Evolutionary conservation across 805 yeast species (phyloP).

Genomic region (Komagataella populi): DNA sequence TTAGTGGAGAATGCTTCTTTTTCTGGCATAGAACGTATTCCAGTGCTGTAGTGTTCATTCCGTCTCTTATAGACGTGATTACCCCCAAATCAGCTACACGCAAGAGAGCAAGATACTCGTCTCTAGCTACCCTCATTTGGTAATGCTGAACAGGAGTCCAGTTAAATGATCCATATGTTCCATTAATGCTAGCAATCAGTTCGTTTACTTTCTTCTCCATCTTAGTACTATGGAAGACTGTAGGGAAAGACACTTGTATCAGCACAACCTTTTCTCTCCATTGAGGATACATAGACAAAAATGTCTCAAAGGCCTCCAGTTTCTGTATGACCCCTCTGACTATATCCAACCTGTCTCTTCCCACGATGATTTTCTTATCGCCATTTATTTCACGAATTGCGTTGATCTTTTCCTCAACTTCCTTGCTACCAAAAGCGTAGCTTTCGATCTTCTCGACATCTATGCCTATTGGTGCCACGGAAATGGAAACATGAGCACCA

Average conservation of each 20-base stretch:
- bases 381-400: constrained; percentile 52
- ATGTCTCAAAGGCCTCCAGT: constrained; percentile 79
- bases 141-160: constrained; percentile 86
- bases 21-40: constrained; percentile 88
- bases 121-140: constrained; percentile 77
- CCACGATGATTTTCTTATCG: constrained; percentile 70
- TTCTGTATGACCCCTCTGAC: constrained; percentile 93
- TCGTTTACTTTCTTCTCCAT: constrained; percentile 78
- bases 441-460: constrained; percentile 56
- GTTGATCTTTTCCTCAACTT: constrained; percentile 47
- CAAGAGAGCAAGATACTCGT: constrained; percentile 78
- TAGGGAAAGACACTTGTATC: constrained; percentile 85
- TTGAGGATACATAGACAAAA: constrained; percentile 82
- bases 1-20: constrained; percentile 57
- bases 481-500: constrained; percentile 65
- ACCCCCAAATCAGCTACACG: constrained; percentile 85
- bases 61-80: constrained; percentile 86
- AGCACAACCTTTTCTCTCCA: constrained; percentile 80
- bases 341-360: constrained; percentile 84
- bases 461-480: constrained; percentile 80
- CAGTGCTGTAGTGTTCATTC: constrained; percentile 89
- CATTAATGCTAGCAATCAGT: constrained; percentile 68
- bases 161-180: constrained; percentile 71
- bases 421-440: constrained; percentile 34
- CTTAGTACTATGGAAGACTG: constrained; percentile 42